Conservation (phyloP, 2,329 filamentous ascomycete genomes). For the Trichoderma lentiforme region DNA sequence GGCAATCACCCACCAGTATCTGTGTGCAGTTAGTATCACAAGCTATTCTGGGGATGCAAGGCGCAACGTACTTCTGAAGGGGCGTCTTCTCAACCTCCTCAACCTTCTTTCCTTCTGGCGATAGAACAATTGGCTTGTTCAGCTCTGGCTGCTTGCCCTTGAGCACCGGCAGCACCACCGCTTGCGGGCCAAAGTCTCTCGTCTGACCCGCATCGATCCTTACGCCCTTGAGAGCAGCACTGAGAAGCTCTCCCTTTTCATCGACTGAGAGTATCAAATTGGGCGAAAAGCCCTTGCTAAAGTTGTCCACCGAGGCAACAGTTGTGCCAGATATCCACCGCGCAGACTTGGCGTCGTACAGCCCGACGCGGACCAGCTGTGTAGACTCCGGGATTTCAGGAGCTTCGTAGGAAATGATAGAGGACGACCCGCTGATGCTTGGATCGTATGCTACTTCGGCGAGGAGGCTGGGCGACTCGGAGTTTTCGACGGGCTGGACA, state of each 20-base stretch:
- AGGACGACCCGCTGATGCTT: constrained; percentile 39
- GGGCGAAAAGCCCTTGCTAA: constrained; percentile 59
- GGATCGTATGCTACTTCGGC: constrained; percentile 56
- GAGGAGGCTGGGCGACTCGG: constrained; percentile 42
- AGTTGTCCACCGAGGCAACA: constrained; percentile 54
- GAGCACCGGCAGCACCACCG: constrained; percentile 45
- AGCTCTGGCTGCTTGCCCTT: constrained; percentile 56
- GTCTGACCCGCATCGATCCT: constrained; percentile 62
- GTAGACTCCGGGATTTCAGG: constrained; percentile 49
- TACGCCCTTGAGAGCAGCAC: constrained; percentile 54
- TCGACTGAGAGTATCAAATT: constrained; percentile 54
- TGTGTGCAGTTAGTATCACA: constrained; percentile 38
- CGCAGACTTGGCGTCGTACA: constrained; percentile 48
- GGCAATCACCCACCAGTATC: constrained; percentile 65
- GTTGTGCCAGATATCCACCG: constrained; percentile 55
- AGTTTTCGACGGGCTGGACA: constrained; percentile 48
- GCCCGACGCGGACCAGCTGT: constrained; percentile 54
- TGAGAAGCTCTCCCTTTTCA: constrained; percentile 42
- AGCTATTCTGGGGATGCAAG: background rate
- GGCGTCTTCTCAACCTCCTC: constrained; percentile 59
- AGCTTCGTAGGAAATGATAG: constrained; percentile 53
- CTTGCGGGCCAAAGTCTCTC: constrained; percentile 62
- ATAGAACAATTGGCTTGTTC: constrained; percentile 62
- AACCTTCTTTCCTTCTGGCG: constrained; percentile 56
- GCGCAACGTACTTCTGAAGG: constrained; percentile 60